Percentiles rank a stretch among this genome's conserved stretches.
phyloP scores from a whole-genome alignment of 2,329 filamentous ascomycete genomes.

The Apiospora phragmitis region DNA sequence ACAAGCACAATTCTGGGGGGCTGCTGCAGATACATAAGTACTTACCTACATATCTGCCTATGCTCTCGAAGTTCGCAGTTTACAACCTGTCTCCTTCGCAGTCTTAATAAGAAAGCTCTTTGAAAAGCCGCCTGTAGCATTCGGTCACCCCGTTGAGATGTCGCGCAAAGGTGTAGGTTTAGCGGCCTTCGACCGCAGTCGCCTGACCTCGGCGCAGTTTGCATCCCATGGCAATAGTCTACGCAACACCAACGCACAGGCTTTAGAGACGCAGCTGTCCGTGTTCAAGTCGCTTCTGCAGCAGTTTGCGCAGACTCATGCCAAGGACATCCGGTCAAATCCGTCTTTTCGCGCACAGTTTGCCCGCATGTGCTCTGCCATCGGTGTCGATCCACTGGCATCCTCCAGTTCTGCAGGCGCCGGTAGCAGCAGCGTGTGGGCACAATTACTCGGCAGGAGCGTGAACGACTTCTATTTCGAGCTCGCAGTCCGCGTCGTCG shows the following conservation, averaged over 20 bases:
- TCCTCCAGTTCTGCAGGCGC: conserved; percentile 46
- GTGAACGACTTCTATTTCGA: conserved; percentile 99
- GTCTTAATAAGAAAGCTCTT: not conserved
- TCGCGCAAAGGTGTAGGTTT: conserved; percentile 85
- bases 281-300: conserved; percentile 95
- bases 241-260: conserved; percentile 80
- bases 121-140: not conserved
- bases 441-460: conserved; percentile 83
- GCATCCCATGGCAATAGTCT: conserved; percentile 85
- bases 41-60: not conserved
- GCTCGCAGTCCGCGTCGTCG: conserved; percentile 91
- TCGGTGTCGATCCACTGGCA: conserved; percentile 94
- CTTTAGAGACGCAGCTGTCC: conserved; percentile 87
- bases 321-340: conserved; percentile 93
- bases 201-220: conserved; percentile 84
- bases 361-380: conserved; percentile 95
- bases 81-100: not conserved
- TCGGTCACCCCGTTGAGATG: conserved; percentile 39
- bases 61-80: not conserved
- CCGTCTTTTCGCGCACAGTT: conserved; percentile 96
- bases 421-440: conserved; percentile 75
- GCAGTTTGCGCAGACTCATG: conserved; percentile 93
- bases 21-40: not conserved
- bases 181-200: conserved; percentile 83
- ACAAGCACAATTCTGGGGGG: not conserved